Percentiles rank a stretch among this genome's conserved stretches.
phyloP scores from a whole-genome alignment of 116 monocot genomes.

The Dioscorea cayenensis region DNA sequence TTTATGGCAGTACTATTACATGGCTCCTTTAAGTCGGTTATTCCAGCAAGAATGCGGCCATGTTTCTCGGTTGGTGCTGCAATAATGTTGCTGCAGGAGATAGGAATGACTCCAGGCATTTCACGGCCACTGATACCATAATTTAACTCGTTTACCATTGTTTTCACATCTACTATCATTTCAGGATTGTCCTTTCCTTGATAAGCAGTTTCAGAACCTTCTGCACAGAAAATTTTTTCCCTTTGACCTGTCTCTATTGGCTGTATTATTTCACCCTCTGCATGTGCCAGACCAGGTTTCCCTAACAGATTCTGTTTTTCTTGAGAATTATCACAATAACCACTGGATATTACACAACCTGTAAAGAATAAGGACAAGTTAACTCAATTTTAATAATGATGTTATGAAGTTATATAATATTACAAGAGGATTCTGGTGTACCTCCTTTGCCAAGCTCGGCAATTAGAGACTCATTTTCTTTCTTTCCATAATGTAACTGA shows the following conservation, averaged over 20 bases:
- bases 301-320: conserved; percentile 4
- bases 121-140: conserved; percentile 3
- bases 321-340: conserved; percentile 1
- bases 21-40: neutral
- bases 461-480: conserved; percentile 5
- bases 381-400: too few species aligned
- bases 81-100: neutral
- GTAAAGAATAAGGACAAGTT: conserved; percentile 5
- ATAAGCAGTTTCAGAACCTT: conserved; percentile 1
- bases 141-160: conserved; percentile 7
- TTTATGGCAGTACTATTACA: neutral
- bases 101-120: neutral
- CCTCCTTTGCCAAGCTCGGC: conserved; percentile 14
- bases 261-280: neutral
- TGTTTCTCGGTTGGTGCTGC: conserved; percentile 1
- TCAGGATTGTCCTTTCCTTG: neutral
- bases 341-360: conserved; percentile 14
- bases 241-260: conserved; percentile 1
- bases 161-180: neutral
- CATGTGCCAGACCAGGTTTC: conserved; percentile 1
- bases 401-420: too few species aligned
- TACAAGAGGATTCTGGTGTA: neutral
- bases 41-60: neutral
- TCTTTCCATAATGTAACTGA: conserved; percentile 2
- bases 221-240: neutral